A percentile compares a stretch with the other conserved stretches of the same genome.
Conservation (phyloP, 331 rosid genomes). For the Pyrus hybrid region DNA sequence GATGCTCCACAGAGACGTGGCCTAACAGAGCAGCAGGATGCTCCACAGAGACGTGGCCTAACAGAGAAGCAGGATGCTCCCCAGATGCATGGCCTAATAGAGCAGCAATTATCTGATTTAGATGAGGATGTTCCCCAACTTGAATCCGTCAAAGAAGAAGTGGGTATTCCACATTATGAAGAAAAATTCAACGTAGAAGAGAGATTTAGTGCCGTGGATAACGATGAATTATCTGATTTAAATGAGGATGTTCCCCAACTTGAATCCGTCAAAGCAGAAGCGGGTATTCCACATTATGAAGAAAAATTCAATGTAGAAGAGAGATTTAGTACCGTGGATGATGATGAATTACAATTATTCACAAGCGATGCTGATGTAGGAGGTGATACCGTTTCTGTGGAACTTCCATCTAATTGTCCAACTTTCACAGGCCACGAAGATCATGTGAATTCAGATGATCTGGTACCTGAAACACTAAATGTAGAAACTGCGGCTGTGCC, state of each 20-base stretch:
- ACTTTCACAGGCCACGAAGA: slow-evolving; percentile 16
- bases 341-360: slow-evolving; percentile 26
- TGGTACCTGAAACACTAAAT: slow-evolving; percentile 22
- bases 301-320: slow-evolving; percentile 26
- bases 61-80: slow-evolving; percentile 22
- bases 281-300: slow-evolving; percentile 13
- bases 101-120: slow-evolving; percentile 1
- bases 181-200: slow-evolving; percentile 26
- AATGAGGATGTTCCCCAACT: slow-evolving; percentile 20
- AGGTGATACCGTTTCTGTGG: slow-evolving; percentile 21
- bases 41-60: slow-evolving; percentile 16
- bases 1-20: slow-evolving; percentile 11
- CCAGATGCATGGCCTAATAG: slow-evolving; percentile 16
- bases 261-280: slow-evolving; percentile 30
- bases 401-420: slow-evolving; percentile 23
- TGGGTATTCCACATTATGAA: slow-evolving; percentile 13
- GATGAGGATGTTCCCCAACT: slow-evolving; percentile 12
- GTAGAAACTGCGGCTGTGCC: slow-evolving; percentile 26
- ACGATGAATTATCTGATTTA: slow-evolving; percentile 12
- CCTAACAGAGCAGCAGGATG: slow-evolving; percentile 24
- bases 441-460: slow-evolving; percentile 18
- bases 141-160: slow-evolving; percentile 30
- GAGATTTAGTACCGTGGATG: slow-evolving; percentile 19
- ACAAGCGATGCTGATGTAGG: slow-evolving; percentile 25
- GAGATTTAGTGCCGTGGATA: slow-evolving; percentile 18